phyloP scores from a whole-genome alignment of 352 stramenopile species.

The Globisporangium orthogonon region DNA sequence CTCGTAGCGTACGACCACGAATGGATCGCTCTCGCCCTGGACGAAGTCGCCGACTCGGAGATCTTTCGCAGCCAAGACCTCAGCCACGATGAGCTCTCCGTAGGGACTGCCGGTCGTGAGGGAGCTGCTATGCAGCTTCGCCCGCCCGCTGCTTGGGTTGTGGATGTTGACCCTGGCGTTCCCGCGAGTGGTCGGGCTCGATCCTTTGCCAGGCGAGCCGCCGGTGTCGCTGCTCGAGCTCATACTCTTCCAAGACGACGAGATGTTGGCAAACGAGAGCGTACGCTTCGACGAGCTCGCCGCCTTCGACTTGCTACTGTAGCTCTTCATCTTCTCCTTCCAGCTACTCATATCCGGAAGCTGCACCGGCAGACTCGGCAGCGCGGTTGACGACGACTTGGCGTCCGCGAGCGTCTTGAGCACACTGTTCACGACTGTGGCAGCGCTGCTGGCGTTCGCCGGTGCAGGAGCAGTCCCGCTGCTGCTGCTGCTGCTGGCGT shows the following conservation, averaged over 20 bases:
- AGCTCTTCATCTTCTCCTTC: constrained; percentile 45
- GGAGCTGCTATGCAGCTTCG: constrained; percentile 11
- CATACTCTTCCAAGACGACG: constrained; percentile 43
- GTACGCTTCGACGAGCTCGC: constrained; percentile 25
- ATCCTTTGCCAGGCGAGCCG: constrained; percentile 3
- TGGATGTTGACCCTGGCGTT: constrained; percentile 47
- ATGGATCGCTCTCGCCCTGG: constrained; percentile 31
- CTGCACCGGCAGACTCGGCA: constrained; percentile 18
- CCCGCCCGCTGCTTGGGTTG: constrained; percentile 21
- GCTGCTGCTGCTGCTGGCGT: background rate
- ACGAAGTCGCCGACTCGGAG: constrained; percentile 33
- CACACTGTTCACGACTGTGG: constrained; percentile 24
- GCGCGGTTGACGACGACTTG: constrained; percentile 16
- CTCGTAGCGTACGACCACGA: constrained; percentile 37
- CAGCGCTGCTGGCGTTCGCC: background rate
- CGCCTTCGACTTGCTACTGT: constrained; percentile 13
- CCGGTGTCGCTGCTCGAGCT: constrained; percentile 13
- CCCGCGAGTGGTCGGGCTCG: constrained; percentile 12
- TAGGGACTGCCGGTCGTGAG: constrained; percentile 44
- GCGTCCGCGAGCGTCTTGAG: constrained; percentile 29
- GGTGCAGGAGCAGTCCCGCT: constrained; percentile 1
- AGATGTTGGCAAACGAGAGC: constrained; percentile 35
- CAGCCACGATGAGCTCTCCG: constrained; percentile 58
- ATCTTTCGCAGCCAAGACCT: constrained; percentile 49
- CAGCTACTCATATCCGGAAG: constrained; percentile 30